Percentiles rank a stretch among this genome's conserved stretches.
Evolutionary conservation across 441 rosid genomes (phyloP).

Genomic region (Isatis lusitanica): DNA sequence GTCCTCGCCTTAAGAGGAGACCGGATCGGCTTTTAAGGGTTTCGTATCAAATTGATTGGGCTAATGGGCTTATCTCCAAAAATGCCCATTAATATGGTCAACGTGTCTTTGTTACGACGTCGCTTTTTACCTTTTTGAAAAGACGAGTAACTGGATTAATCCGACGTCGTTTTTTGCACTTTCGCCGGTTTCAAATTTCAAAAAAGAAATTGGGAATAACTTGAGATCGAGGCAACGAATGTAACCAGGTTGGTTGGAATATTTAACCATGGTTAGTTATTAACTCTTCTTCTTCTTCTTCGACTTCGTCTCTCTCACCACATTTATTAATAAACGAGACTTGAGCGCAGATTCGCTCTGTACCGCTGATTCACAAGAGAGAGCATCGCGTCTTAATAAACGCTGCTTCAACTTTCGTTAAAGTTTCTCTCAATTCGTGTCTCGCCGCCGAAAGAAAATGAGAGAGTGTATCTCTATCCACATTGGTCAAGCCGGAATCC

Average conservation of each 20-base stretch:
- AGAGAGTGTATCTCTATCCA: neutral
- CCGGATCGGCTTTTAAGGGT: too few relatives aligned
- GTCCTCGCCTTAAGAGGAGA: neutral
- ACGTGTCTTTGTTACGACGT: too few relatives aligned
- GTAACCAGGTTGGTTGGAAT: neutral
- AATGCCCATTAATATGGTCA: neutral
- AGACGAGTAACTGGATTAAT: neutral
- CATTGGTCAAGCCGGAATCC: too few relatives aligned
- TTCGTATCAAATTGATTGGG: neutral
- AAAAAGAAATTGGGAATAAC: neutral
- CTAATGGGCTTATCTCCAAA: neutral
- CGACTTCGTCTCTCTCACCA: neutral
- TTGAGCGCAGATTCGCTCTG: neutral
- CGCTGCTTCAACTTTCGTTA: neutral
- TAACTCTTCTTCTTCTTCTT: neutral
- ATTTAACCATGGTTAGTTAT: neutral
- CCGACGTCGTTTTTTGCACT: neutral
- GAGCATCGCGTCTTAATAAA: neutral
- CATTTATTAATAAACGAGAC: neutral
- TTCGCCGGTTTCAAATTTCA: neutral
- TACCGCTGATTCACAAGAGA: neutral
- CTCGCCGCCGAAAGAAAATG: neutral
- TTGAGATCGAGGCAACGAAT: neutral
- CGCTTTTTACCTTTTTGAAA: too few relatives aligned
- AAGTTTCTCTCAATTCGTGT: neutral